Evolutionary conservation across 441 rosid species (phyloP).

Genomic region (Euphorbia schlechtendalii): DNA sequence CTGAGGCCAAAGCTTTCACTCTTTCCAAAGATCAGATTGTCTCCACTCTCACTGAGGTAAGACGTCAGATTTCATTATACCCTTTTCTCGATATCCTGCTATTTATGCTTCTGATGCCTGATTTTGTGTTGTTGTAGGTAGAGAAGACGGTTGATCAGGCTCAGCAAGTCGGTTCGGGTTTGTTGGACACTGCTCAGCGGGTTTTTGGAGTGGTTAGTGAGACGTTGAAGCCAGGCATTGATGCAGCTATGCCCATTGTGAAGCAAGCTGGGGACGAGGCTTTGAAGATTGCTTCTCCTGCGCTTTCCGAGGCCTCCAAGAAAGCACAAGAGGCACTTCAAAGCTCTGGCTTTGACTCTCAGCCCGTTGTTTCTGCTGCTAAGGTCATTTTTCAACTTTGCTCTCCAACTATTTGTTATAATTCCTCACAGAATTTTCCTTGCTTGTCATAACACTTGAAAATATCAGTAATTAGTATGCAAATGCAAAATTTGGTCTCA

Average conservation of each 20-base stretch:
- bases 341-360: constrained; percentile 62
- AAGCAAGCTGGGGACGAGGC: constrained; percentile 77
- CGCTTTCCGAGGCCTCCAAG: constrained; percentile 69
- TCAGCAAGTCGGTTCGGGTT: constrained; percentile 52
- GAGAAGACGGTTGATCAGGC: constrained; percentile 79
- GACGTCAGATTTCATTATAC: background rate
- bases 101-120: constrained; percentile 5
- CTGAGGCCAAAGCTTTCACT: constrained; percentile 59
- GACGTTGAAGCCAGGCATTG: constrained; percentile 69
- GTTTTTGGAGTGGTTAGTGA: constrained; percentile 51
- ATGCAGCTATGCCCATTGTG: constrained; percentile 54
- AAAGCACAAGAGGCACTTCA: constrained; percentile 86
- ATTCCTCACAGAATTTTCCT: constrained; percentile 9
- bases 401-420: background rate
- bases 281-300: constrained; percentile 71
- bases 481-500: too few species aligned
- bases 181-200: constrained; percentile 52
- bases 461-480: too few species aligned
- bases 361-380: constrained; percentile 62
- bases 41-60: constrained; percentile 73
- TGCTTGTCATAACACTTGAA: too few species aligned
- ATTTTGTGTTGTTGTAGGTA: constrained; percentile 33
- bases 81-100: background rate
- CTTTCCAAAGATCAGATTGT: constrained; percentile 76
- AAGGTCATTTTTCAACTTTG: constrained; percentile 39